Evolutionary conservation across 179 eudicot species (phyloP).

Genomic region (Carnegiea gigantea): DNA sequence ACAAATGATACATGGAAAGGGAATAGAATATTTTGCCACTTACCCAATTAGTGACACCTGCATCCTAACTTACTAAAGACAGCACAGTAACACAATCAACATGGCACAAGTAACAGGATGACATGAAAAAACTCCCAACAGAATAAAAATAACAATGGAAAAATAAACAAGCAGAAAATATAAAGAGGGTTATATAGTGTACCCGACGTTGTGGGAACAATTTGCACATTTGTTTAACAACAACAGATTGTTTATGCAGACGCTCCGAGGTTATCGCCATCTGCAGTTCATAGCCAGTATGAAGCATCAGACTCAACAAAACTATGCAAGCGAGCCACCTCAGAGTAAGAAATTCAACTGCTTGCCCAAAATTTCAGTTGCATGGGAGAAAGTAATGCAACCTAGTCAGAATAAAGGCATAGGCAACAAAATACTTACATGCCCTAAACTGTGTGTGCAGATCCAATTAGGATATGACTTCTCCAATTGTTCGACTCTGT

Average conservation of each 20-base stretch:
- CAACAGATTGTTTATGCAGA: slow-evolving; percentile 83
- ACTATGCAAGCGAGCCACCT: slow-evolving; percentile 5
- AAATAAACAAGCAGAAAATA: neutral
- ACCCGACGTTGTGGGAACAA: slow-evolving; percentile 93
- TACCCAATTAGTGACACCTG: neutral
- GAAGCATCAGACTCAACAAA: slow-evolving; percentile 23
- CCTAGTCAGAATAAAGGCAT: slow-evolving; percentile 5
- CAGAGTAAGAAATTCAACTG: neutral
- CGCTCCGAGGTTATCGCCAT: slow-evolving; percentile 96
- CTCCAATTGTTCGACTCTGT: slow-evolving; percentile 79
- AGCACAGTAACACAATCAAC: slow-evolving; percentile 3
- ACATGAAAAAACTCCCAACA: neutral
- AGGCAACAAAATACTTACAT: slow-evolving; percentile 47
- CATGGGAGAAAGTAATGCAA: neutral
- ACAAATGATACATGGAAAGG: neutral
- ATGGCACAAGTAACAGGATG: neutral
- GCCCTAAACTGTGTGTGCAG: slow-evolving; percentile 84
- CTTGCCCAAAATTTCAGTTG: neutral
- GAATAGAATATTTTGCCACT: neutral
- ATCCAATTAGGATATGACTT: slow-evolving; percentile 88
- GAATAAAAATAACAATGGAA: neutral
- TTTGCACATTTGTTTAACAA: slow-evolving; percentile 92
- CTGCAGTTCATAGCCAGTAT: slow-evolving; percentile 46
- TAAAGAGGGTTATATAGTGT: slow-evolving; percentile 22
- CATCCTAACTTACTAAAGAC: neutral